phyloP scores from a whole-genome alignment of 1,139 yeast genomes.

The Suhomyces atakaporum region DNA sequence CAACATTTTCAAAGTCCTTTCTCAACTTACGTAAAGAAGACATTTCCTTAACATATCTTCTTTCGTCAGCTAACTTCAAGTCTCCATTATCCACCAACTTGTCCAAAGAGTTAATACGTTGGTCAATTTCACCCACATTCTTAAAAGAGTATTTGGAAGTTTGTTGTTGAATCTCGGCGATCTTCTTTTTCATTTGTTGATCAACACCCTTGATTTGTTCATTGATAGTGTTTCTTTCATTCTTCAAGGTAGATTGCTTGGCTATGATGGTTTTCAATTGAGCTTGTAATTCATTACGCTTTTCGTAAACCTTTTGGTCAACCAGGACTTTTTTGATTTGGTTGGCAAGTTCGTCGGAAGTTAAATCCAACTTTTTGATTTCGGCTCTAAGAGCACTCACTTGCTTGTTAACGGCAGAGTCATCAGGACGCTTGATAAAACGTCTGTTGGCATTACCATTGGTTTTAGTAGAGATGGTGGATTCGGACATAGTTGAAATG shows the following conservation, averaged over 20 bases:
- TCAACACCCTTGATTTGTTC: slow-evolving; percentile 78
- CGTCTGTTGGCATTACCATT: slow-evolving; percentile 34
- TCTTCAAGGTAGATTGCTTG: slow-evolving; percentile 72
- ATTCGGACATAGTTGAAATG: slow-evolving; percentile 9
- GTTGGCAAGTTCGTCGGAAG: slow-evolving; percentile 41
- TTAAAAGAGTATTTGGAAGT: slow-evolving; percentile 73
- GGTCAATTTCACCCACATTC: slow-evolving; percentile 76
- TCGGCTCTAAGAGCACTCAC: slow-evolving; percentile 63
- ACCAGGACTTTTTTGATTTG: slow-evolving; percentile 48
- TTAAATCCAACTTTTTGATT: slow-evolving; percentile 67
- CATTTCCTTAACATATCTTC: slow-evolving; percentile 82
- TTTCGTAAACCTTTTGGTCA: slow-evolving; percentile 48
- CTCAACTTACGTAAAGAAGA: slow-evolving; percentile 77
- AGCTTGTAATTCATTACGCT: slow-evolving; percentile 64
- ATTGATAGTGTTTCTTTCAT: slow-evolving; percentile 64
- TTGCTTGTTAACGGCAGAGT: slow-evolving; percentile 58
- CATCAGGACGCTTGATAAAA: slow-evolving; percentile 77
- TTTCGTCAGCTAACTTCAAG: slow-evolving; percentile 89
- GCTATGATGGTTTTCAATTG: slow-evolving; percentile 63
- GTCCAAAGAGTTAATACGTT: slow-evolving; percentile 70
- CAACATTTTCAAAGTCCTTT: slow-evolving; percentile 76
- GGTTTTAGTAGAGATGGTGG: slow-evolving; percentile 20
- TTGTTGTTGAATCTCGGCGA: slow-evolving; percentile 69
- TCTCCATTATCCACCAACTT: slow-evolving; percentile 75
- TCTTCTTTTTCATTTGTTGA: slow-evolving; percentile 70